A percentile compares a stretch with the other conserved stretches of the same genome.
These are phyloP conservation scores for Tylopilus rubrobrunneus DNA, from an alignment of 768 basidiomycete genomes.

Conservation along the genomic window DNA sequence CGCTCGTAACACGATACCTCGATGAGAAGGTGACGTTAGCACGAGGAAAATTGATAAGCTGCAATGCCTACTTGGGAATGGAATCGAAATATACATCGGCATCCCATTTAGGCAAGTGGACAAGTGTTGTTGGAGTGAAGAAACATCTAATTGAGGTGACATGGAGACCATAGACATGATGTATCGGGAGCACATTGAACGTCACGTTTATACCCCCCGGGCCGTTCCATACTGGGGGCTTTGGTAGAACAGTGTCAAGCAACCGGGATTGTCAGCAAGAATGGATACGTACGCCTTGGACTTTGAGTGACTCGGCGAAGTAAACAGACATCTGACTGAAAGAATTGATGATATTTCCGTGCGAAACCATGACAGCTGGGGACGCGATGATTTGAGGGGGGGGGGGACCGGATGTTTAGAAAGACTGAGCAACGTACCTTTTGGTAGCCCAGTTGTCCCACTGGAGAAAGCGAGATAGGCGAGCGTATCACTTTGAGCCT, in stretches of 20 bases:
- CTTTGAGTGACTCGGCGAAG: conserved; percentile 28
- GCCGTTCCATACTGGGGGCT: conserved; percentile 39
- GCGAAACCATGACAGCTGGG: conserved; percentile 69
- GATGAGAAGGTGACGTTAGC: neutral
- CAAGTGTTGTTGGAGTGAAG: conserved; percentile 40
- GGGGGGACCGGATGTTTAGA: neutral
- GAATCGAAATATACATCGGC: conserved; percentile 44
- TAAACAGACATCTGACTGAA: conserved; percentile 37
- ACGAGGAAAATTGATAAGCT: neutral
- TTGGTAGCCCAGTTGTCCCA: conserved; percentile 73
- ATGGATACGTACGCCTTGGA: conserved; percentile 35
- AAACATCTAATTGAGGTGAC: conserved; percentile 46
- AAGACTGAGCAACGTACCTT: conserved; percentile 41
- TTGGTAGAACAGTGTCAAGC: neutral
- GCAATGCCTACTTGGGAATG: conserved; percentile 53
- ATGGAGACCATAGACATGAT: conserved; percentile 66
- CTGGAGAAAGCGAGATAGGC: conserved; percentile 76
- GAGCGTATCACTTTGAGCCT: conserved; percentile 49
- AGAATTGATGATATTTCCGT: conserved; percentile 55
- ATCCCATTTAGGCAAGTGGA: conserved; percentile 64
- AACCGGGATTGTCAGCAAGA: neutral
- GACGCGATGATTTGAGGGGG: neutral
- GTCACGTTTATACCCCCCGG: conserved; percentile 44
- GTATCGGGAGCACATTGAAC: conserved; percentile 62
- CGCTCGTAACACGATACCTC: conserved; percentile 52